Evolutionary conservation across 106 monocot species (phyloP).

Genomic region (Ottelia alismoides): DNA sequence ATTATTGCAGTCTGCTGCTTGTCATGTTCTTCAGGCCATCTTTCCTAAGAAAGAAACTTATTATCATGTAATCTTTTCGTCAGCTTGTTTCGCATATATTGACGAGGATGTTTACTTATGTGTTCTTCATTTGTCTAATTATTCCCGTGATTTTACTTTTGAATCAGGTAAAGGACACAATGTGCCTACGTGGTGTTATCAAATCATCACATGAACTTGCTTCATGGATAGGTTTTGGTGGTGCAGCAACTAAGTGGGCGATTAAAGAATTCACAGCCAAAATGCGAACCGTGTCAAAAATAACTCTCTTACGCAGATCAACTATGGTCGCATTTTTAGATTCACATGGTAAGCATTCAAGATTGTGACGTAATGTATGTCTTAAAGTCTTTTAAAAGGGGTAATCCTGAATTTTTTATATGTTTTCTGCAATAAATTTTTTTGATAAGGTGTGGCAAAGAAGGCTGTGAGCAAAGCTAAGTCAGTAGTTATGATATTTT

Average conservation of each 20-base stretch:
- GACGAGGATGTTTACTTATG: not conserved
- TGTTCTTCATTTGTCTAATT: not conserved
- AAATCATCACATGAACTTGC: slow-evolving; percentile 53
- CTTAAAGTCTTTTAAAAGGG: too few species aligned
- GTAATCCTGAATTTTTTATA: too few species aligned
- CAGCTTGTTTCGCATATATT: not conserved
- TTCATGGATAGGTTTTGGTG: slow-evolving; percentile 76
- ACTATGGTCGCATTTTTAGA: slow-evolving; percentile 79
- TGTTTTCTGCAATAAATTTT: too few species aligned
- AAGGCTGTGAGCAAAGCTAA: too few species aligned
- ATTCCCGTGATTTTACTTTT: not conserved
- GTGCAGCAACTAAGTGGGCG: slow-evolving; percentile 62
- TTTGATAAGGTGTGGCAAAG: too few species aligned
- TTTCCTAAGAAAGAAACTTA: slow-evolving; percentile 84
- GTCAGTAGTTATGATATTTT: too few species aligned
- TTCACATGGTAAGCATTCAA: slow-evolving; percentile 74
- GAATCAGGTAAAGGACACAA: slow-evolving; percentile 92
- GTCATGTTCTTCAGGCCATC: slow-evolving; percentile 79
- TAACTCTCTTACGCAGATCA: slow-evolving; percentile 67
- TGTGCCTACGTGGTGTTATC: slow-evolving; percentile 77
- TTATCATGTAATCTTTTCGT: slow-evolving; percentile 55
- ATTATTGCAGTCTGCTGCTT: slow-evolving; percentile 82
- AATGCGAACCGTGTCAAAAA: slow-evolving; percentile 80
- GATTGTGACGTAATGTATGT: too few species aligned
- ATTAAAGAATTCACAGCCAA: slow-evolving; percentile 79